Base-by-base conservation (phyloP, 2,329 filamentous ascomycete species). In the Ophioceras dolichostomum region DNA sequence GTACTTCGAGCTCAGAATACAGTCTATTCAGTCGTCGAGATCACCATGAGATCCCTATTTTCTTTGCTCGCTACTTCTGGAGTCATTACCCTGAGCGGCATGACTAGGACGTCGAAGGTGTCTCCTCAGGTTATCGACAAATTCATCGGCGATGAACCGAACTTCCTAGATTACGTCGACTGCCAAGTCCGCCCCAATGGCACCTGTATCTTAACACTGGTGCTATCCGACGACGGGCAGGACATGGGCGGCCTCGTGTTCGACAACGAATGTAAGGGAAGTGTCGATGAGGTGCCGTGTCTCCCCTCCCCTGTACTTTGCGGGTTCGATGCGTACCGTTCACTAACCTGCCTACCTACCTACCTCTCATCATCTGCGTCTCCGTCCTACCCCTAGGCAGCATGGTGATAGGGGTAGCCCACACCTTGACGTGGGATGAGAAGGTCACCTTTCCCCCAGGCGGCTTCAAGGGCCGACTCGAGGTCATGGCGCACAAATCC, bases 221-320 rank as follows among this genome's bases (percentile, higher is more conserved):
- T 36, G 5, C 26, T 36, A 12, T 14, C 34, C 12, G 17, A 26
- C 22, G 26, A 36, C 17, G 17, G 26, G 9, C 12, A 36, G 10
- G 13, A 36, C 5, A 36, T 36, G 34, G 34, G 34, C 7, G 34
- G 21, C 26, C 34, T 36, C 10, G 16, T 36, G 12, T 19, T 36
- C 13, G 27, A 36, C 17, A 29, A 36, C 17, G 18, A 19, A 14
- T 36, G 34, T 36, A 27, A 16, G 33, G 2, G n/a, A n/a, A n/a
- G n/a, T n/a, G n/a, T n/a, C n/a, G n/a, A n/a, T n/a, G n/a, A n/a
- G n/a, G n/a, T n/a, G n/a, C n/a, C n/a, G n/a, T n/a, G n/a, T n/a
- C n/a, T n/a, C n/a, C n/a, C n/a, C n/a, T n/a, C n/a, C n/a, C n/a
- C n/a, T n/a, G n/a, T n/a, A n/a, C n/a, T n/a, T n/a, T n/a, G n/a